Conservation (phyloP, 2,329 filamentous ascomycete genomes). For the Cucurbitaria berberidis region DNA sequence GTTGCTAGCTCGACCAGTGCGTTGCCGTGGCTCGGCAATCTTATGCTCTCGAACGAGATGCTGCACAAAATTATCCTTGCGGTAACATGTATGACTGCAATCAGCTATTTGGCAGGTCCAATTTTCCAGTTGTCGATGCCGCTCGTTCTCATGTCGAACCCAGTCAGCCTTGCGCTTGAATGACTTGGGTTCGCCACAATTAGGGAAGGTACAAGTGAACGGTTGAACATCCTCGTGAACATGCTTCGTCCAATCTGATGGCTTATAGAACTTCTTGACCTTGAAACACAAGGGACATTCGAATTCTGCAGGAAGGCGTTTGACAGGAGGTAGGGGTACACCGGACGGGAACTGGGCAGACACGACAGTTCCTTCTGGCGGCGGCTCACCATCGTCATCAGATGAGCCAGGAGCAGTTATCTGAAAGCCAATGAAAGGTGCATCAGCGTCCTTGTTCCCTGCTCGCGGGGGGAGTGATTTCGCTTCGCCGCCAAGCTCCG, state of each 20-base stretch:
- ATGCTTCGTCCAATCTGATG: constrained; percentile 96
- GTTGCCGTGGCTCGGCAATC: constrained; percentile 78
- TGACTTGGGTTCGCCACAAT: constrained; percentile 82
- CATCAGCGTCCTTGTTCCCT: constrained; percentile 66
- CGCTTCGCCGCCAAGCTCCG: constrained; percentile 70
- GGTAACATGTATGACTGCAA: constrained; percentile 81
- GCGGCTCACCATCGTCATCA: constrained; percentile 70
- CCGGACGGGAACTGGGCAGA: constrained; percentile 78
- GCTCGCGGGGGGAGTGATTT: constrained; percentile 65
- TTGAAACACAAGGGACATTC: constrained; percentile 89
- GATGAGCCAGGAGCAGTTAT: constrained; percentile 62
- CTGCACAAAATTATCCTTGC: constrained; percentile 91
- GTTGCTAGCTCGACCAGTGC: constrained; percentile 61
- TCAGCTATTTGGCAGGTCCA: constrained; percentile 85
- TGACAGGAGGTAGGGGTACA: constrained; percentile 81
- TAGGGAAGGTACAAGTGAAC: constrained; percentile 88
- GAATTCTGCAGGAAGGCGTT: constrained; percentile 80
- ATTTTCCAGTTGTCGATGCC: constrained; percentile 87
- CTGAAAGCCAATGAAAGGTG: constrained; percentile 60
- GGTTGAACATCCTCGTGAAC: constrained; percentile 93
- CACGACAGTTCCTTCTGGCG: constrained; percentile 70
- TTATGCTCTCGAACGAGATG: constrained; percentile 93
- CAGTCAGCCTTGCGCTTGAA: constrained; percentile 97
- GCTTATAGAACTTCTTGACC: constrained; percentile 84
- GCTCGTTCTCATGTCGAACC: constrained; percentile 93